Base-by-base conservation (phyloP, 2,329 filamentous ascomycete genomes). In the Keithomyces neogunnii region DNA sequence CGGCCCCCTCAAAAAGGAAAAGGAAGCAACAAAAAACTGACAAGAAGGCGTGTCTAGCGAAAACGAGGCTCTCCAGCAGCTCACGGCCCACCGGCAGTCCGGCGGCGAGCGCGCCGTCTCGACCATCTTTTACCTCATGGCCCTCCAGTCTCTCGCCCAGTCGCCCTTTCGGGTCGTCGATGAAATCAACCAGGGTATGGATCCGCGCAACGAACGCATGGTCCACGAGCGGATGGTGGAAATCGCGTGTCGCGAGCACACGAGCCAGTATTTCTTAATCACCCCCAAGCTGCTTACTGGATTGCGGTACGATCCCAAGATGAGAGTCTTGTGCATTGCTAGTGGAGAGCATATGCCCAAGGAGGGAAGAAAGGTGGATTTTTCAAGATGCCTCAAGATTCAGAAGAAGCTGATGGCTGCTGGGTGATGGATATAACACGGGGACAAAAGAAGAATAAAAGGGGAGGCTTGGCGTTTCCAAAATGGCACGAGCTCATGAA, bases 101-200 rank as follows among this genome's bases (percentile, higher is more conserved):
- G 93, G 93, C 61, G 93, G 93, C 57, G 93, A 99, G 72, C 86
- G 93, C 53, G 89, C 93, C 29, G 92, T 99, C 28, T 95, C 89
- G 28, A 99, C 93, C 11, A 95, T 97, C 64, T 99, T 97, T 77
- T 99, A 95, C 72, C 88, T 99, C 51, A 97, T 99, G 91, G 89
- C 93, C 4, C 80, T 99, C 30, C 93, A 99, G 68, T 88, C 88
- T 47, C 84, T 99, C 62, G 92, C 93, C 13, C 87, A 90, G 62
- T 90, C 91, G 3, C 93, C 93, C 1, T 99, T 99, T 80, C 89
- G 93, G 49, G 92, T 99, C 47, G 93, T 99, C 53, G 93, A 99
- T 69, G 93, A 99, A 73, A 99, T 99, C 76, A 99, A 99, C 65
- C 93, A 99, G 71, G 93, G 93, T 58, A 99, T 99, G 93, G 93